phyloP scores from a whole-genome alignment of 768 basidiomycete species.

The Rickenella mellea region DNA sequence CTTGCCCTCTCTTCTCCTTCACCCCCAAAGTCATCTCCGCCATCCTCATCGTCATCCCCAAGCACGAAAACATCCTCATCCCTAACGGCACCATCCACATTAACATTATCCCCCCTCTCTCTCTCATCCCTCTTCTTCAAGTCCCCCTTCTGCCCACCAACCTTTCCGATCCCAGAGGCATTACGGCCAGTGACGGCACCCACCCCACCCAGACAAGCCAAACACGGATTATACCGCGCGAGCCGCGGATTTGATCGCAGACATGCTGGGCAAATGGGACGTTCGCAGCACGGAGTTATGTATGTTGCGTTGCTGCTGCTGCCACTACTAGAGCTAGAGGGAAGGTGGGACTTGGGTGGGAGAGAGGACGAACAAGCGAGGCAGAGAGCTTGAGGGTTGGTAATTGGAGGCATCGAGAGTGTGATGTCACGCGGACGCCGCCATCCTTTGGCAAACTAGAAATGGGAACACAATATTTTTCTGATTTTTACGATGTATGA shows the following conservation, averaged over 20 bases:
- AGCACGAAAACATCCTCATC: constrained; percentile 60
- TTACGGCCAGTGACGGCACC: constrained; percentile 22
- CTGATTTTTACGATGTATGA: too few species aligned
- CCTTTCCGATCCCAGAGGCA: too few species aligned
- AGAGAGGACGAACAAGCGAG: constrained; percentile 55
- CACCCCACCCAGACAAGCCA: constrained; percentile 56
- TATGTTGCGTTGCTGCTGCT: constrained; percentile 20
- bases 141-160: background rate
- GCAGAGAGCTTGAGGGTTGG: too few species aligned
- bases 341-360: constrained; percentile 29
- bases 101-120: constrained; percentile 12
- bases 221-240: constrained; percentile 60
- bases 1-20: background rate
- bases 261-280: constrained; percentile 57
- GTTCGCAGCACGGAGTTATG: constrained; percentile 53
- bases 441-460: too few species aligned
- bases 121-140: constrained; percentile 11
- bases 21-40: constrained; percentile 7
- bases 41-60: constrained; percentile 52
- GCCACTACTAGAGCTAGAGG: too few species aligned
- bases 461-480: too few species aligned
- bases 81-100: constrained; percentile 43
- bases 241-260: constrained; percentile 52
- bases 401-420: too few species aligned
- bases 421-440: too few species aligned